Base-by-base conservation (phyloP, 352 stramenopile species). In the Thalassiosira livingstoniorum region DNA sequence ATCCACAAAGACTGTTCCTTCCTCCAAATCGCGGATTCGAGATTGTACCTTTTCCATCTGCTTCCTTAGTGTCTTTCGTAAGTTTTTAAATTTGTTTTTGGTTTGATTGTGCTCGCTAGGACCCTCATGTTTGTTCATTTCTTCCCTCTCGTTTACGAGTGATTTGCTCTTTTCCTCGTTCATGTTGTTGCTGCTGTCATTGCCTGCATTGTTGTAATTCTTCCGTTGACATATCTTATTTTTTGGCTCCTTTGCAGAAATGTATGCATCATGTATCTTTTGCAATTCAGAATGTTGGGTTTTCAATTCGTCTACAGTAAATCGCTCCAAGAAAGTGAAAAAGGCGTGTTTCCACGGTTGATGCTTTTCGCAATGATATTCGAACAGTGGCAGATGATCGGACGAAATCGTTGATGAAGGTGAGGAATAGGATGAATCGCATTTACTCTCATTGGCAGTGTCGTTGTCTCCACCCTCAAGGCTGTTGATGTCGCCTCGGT, bases 281-380 rank as follows among this genome's bases (percentile, higher is more conserved):
- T 83, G 18, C 18, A 93, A 75, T 32, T 74, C 21, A 31, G 31
- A 4, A 10, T 61, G 31, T 71, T 93, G 90, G 3, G 58, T 53
- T 53, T 84, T 27, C 5, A 94, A 63, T 68, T 94, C 86, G 23
- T 86, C 57, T 1, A 47, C 3, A 32, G 79, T 70, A 72, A 88
- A 92, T 25, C 71, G 21, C 39, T 92, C 86, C 29, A 94, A 69
- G 78, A 94, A 94, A 0, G 90, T 92, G 68, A 91, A 93, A 61
- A 93, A 94, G 23, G 77, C 82, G 57, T 86, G 25, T 54, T 90
- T 94, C 87, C 85, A 93, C 15, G 18, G 29, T n/a, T 80, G 55
- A 79, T 94, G 90, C 18, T 83, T 71, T 11, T 81, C 65, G 62
- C 90, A 94, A 66, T 94, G 86, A 58, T 90, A 94, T 82, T 94